Conservation (phyloP, 768 basidiomycete species). For the Panaeolus papilionaceus region DNA sequence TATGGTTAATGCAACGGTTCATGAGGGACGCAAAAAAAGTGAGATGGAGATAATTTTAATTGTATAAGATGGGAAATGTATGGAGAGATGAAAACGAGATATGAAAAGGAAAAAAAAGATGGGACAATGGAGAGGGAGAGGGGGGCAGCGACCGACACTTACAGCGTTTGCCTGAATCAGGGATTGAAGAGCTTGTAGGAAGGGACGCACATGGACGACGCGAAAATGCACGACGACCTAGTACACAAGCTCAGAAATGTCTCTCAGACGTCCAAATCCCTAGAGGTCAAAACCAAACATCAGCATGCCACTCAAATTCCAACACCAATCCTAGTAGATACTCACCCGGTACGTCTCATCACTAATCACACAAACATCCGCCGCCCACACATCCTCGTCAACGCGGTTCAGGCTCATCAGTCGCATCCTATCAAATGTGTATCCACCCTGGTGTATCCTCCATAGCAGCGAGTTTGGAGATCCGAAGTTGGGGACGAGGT, state of each 20-base stretch:
- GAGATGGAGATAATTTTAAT: no score
- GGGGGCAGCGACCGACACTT: not conserved
- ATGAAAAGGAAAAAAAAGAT: no score
- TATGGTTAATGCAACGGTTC: no score
- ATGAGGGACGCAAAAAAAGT: no score
- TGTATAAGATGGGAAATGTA: no score
- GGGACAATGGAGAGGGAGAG: no score
- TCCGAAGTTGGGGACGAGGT: not conserved
- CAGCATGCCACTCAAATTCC: not conserved
- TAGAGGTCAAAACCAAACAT: not conserved
- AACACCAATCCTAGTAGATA: not conserved
- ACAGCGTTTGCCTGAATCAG: no score
- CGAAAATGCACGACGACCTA: not conserved
- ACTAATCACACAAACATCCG: conserved; percentile 4
- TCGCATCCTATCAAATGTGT: not conserved
- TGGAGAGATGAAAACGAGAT: no score
- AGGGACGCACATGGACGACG: not conserved
- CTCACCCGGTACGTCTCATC: not conserved
- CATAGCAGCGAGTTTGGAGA: not conserved
- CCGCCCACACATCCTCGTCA: not conserved
- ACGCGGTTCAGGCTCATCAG: not conserved
- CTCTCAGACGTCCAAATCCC: not conserved
- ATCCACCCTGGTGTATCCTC: not conserved
- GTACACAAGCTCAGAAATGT: not conserved
- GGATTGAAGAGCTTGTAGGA: no score